phyloP scores from a whole-genome alignment of 208 protist species.

The Crithidia thermophila region DNA sequence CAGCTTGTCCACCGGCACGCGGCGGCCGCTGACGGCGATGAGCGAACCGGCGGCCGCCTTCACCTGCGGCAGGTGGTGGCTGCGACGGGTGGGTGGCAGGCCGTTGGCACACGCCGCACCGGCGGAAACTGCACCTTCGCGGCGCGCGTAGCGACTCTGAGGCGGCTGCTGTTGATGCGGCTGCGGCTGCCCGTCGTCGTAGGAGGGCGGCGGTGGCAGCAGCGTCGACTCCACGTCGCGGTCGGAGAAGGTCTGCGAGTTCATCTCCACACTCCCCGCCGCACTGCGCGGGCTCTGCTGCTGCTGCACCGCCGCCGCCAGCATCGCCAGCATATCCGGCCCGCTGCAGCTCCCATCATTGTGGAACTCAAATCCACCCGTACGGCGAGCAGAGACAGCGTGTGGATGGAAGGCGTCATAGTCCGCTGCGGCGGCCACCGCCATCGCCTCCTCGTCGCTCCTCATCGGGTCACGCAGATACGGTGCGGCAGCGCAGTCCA shows the following conservation, averaged over 20 bases:
- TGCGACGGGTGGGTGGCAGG: conserved; percentile 13
- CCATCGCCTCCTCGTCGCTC: background rate
- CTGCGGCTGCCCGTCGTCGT: conserved; percentile 1
- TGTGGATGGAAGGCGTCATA: background rate
- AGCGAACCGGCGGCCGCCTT: conserved; percentile 48
- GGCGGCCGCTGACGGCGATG: conserved; percentile 77
- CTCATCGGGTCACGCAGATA: too few species aligned
- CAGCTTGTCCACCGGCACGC: conserved; percentile 78
- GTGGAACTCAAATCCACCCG: conserved; percentile 1
- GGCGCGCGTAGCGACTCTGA: background rate
- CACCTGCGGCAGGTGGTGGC: conserved; percentile 38
- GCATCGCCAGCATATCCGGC: conserved; percentile 26
- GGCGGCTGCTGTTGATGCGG: background rate
- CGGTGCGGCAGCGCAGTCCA: too few species aligned
- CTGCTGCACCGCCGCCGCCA: conserved; percentile 29
- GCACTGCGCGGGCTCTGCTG: conserved; percentile 18
- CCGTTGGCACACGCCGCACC: background rate
- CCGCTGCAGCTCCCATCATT: conserved; percentile 12
- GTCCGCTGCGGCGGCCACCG: background rate
- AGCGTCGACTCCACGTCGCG: background rate
- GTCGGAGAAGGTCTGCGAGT: conserved; percentile 13
- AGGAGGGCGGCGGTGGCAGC: conserved; percentile 10
- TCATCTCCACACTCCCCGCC: conserved; percentile 1
- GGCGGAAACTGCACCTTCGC: background rate
- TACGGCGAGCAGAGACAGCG: background rate